Base-by-base conservation (phyloP, 129 eudicot genomes). In the Flaveria brownii region DNA sequence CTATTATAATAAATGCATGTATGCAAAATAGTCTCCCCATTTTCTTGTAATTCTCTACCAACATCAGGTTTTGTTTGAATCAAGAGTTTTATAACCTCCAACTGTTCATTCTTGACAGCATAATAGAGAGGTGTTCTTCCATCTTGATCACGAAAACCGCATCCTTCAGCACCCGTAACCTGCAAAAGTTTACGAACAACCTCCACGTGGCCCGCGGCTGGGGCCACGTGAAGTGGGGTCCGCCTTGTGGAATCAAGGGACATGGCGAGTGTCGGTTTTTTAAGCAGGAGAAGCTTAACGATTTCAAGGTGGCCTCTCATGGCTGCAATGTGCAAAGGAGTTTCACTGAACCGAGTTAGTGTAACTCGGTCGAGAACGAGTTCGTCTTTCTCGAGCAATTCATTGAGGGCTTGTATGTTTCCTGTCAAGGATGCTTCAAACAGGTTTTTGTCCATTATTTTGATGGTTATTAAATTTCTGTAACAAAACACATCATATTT, bases 291-390 rank as follows among this genome's bases (percentile, higher is more conserved):
- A 52, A 72, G 51, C 26, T 14, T 65, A 9, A 46, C 43, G 18
- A 73, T 65, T 42, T 80, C 75, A n/a, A 63, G 74, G 78, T 80
- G 79, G 61, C 83, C 83, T 72, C 66, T 54, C 50, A 55, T 17
- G 83, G 83, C 50, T 3, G 79, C 79, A 73, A 80, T 80, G 63
- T 66, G 69, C 47, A 80, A 56, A 5, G 83, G 83, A 11, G 74
- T 72, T 41, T 80, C 78, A 9, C 28, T 72, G 51, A 73, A 73
- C 60, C 50, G 25, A 30, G 69, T 50, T 30, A 79, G 78, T 39
- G 78, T 15, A 63, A 79, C 30, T 36, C 83, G 72, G 15, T 79
- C 73, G 8, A 79, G 78, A 79, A 79, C n/a, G 59, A 79, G 60
- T 20, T 79, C 39, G 36, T 79, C 83, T 50, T 79, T 49, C 5